Evolutionary conservation across 192 early-diverging fungal species (phyloP), one percentile per base, ranked within the genome.

Genomic region (Coemansia sp.): DNA sequence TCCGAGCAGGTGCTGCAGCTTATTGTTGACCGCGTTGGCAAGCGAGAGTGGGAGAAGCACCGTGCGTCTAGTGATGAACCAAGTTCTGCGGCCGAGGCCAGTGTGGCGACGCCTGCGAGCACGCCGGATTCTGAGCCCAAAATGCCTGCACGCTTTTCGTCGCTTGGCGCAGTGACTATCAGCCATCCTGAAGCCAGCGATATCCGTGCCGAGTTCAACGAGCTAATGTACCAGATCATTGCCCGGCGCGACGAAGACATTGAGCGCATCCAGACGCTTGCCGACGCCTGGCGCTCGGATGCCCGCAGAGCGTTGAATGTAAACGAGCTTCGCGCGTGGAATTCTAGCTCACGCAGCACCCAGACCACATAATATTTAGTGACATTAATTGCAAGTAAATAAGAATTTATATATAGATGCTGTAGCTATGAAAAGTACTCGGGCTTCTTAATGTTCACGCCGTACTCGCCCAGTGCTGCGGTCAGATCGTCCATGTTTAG

Each of bases 401-500:
- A 45, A 45, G 11, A n/a, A 12, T 53, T 29, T 12, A 60, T 61
- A 49, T 35, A 29, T 55, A 55, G 25, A 23, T 23, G 23, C 5
- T 27, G 4, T 4, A 52, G 43, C 84, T 70, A 94, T 23, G 87
- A 75, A 76, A 83, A 97, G 78, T 94, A 96, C 17, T 98, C 95
- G 7, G 95, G 97, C 61, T 97, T 98, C 69, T 92, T 94, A 57
- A 96, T 85, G 62, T 94, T 96, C 58, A 98, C 89, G 38, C 97
- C 97, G 59, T 97, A 94, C 68, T 96, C 94, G 0, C 87, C 82
- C 37, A 97, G 73, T 5, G 95, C 97, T 16, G 89, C 87, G 6
- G 92, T 85, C 50, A 98, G 82, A 71, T 97, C 97, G 38, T 98
- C 95, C 87, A 96, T 91, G 14, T 87, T 95, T 41, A 98, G 68